Evolutionary conservation across 768 basidiomycete genomes (phyloP), one percentile per base, ranked within the genome.

Genomic region (Lepiota venenata): DNA sequence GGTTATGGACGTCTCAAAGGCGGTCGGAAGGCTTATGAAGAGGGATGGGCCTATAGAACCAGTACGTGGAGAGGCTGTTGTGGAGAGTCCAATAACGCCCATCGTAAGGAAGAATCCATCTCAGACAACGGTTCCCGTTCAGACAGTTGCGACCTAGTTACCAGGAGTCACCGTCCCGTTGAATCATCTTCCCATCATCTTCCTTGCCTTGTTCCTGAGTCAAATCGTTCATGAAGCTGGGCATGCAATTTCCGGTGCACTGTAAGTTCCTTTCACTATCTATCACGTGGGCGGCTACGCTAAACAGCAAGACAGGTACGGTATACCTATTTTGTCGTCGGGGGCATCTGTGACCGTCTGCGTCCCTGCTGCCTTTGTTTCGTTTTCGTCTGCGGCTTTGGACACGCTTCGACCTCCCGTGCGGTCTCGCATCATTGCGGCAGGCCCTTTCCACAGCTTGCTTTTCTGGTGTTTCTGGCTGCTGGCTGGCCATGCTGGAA

Each of bases 201-300:
- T 93, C 6, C 29, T 80, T 5, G 78, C 85, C 0, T 74, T 93
- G 14, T 74, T 85, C 43, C 20, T 81, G 8, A 78, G 79, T 50
- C 91, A 93, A 66, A 60, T 85, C n/a, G 64, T 88, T 16, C 92
- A 94, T 59, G 92, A 95, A 69, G 66, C 80, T 0, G 92, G 92
- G 5, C 92, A 95, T 66, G 88, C 85, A 11, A 62, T 93, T 41
- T 73, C 84, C 8, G 92, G 86, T 11, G 87, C 90, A 16, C 63
- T 87, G 88, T 92, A 67, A 63, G 88, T 2, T 25, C 69, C 8
- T 21, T 15, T 9, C 18, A n/a, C n/a, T n/a, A 29, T 14, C 32
- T 12, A 18, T 40, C 18, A 14, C 49, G 25, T 49, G 10, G 27
- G 3, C 18, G n/a, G n/a, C 8, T 16, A 43, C 29, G 25, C 21